Base-by-base conservation (phyloP, 2,329 filamentous ascomycete species). In the Samsoniella hepiali region DNA sequence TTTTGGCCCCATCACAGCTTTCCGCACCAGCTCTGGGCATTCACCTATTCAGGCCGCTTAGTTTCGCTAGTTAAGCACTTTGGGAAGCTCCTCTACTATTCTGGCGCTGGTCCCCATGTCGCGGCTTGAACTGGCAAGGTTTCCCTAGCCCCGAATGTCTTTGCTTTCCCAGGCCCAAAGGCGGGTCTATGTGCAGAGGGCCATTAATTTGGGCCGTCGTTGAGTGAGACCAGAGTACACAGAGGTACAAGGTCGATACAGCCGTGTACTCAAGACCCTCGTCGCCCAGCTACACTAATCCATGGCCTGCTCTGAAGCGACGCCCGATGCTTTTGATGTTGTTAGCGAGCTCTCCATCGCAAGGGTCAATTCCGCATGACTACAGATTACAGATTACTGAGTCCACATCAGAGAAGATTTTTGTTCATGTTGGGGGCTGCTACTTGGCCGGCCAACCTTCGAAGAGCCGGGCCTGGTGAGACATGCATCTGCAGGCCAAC, bases 221-320 rank as follows among this genome's bases (percentile, higher is more conserved):
- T 44, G 36, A 8, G 54, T 57, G 54, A 57, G 54, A 57, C 54
- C 13, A 27, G 17, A 42, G 36, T 51, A 51, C 57, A 40, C 22
- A 42, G 45, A 51, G 45, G 47, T 51, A 59, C 57, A 59, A 42
- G 44, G 6, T n/a, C 5, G 36, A 47, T 58, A 58, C 55, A 47
- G 42, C 29, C 10, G n/a, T 47, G 42, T 29, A 34, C 40, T 22
- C 31, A 8, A 58, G 31, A 15, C 55, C 42, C 40, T 45, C 29
- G 29, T 34, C 36, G 27, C 42, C 36, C 9, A 22, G 36, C 22
- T 17, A 27, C 15, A 32, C 38, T 49, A 38, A 49, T 38, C 34
- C 44, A 40, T 38, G 54, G 32, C 27, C 27, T 51, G 47, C 47
- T 15, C 11, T 32, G 27, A 29, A 57, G 51, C 38, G 13, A 57